A percentile compares a stretch with the other conserved stretches of the same genome.
Conservation (phyloP, 208 protist genomes). For the Leishmania amazonensis region DNA sequence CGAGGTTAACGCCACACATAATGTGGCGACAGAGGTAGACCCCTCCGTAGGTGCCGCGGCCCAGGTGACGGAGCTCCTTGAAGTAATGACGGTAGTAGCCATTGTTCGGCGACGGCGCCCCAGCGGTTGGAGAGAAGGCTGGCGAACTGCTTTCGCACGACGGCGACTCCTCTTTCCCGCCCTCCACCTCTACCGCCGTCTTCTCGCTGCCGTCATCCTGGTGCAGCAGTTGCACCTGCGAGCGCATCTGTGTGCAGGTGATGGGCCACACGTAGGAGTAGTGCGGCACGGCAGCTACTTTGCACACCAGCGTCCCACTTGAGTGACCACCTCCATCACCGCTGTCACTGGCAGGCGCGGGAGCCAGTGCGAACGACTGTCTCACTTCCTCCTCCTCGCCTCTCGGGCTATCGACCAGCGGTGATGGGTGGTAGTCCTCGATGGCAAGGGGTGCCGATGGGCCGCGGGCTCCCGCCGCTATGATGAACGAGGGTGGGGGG, state of each 20-base stretch:
- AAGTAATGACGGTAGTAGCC: conserved; percentile 90
- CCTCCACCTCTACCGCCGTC: neutral
- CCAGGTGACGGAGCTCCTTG: conserved; percentile 79
- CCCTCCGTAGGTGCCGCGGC: conserved; percentile 83
- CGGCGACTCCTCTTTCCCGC: conserved; percentile 7
- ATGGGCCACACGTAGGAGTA: conserved; percentile 15
- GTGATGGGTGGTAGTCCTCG: conserved; percentile 25
- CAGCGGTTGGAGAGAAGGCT: conserved; percentile 21
- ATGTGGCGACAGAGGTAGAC: conserved; percentile 90
- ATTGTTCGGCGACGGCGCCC: conserved; percentile 17
- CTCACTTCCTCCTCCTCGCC: conserved; percentile 1
- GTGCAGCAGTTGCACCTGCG: conserved; percentile 9
- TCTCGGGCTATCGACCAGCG: neutral
- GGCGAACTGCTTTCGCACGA: conserved; percentile 13
- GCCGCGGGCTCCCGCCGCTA: conserved; percentile 7
- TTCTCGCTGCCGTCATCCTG: conserved; percentile 4
- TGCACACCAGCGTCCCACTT: neutral
- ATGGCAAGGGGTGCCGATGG: conserved; percentile 45
- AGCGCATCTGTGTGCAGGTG: neutral
- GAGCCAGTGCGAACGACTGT: neutral
- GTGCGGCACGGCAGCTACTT: neutral
- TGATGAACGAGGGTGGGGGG: conserved; percentile 24
- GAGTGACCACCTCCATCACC: neutral
- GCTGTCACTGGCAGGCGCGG: neutral
- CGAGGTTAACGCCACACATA: conserved; percentile 78